phyloP scores from a whole-genome alignment of 805 yeast genomes.

The Yueomyces sp. region DNA sequence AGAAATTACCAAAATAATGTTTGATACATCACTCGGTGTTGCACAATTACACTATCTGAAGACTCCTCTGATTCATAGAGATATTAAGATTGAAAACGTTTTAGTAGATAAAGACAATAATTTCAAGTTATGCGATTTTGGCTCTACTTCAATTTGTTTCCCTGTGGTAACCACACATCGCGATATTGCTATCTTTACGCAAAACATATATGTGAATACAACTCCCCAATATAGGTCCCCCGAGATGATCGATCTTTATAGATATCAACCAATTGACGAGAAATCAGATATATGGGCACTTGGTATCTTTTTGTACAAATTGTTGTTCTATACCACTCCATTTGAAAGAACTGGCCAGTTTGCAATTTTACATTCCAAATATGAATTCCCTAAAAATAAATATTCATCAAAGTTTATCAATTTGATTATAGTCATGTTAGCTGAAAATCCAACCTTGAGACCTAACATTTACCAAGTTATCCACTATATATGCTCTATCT shows the following conservation, averaged over 20 bases:
- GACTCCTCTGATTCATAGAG: constrained; percentile 79
- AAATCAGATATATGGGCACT: constrained; percentile 95
- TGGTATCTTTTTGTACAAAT: constrained; percentile 80
- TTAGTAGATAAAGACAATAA: constrained; percentile 55
- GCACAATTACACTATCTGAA: constrained; percentile 68
- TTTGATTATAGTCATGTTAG: constrained; percentile 66
- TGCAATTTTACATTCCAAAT: constrained; percentile 77
- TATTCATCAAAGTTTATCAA: constrained; percentile 64
- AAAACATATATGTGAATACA: constrained; percentile 80
- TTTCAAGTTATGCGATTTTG: constrained; percentile 88
- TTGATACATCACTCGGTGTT: constrained; percentile 70
- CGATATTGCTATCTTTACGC: constrained; percentile 61
- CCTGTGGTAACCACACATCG: constrained; percentile 66
- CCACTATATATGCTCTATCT: constrained; percentile 47
- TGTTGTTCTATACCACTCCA: constrained; percentile 90
- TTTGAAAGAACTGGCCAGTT: constrained; percentile 76
- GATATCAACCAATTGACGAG: constrained; percentile 78
- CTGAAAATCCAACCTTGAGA: constrained; percentile 69
- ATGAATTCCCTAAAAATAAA: constrained; percentile 63
- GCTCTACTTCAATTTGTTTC: constrained; percentile 49
- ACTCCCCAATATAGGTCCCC: constrained; percentile 95
- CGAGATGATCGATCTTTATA: constrained; percentile 84
- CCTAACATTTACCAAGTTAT: constrained; percentile 82
- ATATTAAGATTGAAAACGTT: constrained; percentile 90
- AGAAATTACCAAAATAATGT: constrained; percentile 74